Base-by-base conservation (phyloP, 192 early-diverging fungal species). In the Phycomyces blakesleeanus region DNA sequence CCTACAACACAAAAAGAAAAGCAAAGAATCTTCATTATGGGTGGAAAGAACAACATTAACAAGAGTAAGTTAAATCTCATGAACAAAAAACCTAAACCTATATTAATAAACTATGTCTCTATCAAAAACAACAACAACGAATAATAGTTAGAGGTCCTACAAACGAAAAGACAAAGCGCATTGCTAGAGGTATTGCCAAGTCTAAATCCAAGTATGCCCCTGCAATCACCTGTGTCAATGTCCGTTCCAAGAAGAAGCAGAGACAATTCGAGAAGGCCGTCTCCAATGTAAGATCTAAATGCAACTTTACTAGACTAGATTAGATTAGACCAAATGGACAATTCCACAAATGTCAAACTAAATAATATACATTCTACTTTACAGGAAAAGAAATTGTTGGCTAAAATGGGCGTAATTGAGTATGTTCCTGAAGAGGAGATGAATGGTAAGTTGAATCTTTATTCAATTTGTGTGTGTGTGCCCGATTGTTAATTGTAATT, bases 201-300 rank as follows among this genome's bases (percentile, higher is more conserved):
- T 51, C 62, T 34, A 39, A 51, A 20, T 51, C 52, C 0, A 27
- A 26, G 42, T 37, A 18, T 6, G 18, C 24, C 37, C 52, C 69
- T 47, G 20, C 49, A 15, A n/a, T 66, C 20, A 55, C 49, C 7
- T 59, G 27, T 29, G 34, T 42, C 11, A 74, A 68, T 49, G 47
- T 53, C 12, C 18, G 64, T 39, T 51, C 63, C 18, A 64, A 52
- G 40, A 74, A 72, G 67, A 74, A 74, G 72, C 62, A 66, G 39
- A 67, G 69, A 37, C 57, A 65, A 21, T 15, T 69, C 20, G 67
- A 63, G 22, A 64, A 57, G 38, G 66, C 67, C 26, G 15, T 74
- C 0, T 55, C 61, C 10, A 60, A 74, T 60, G 72, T 74, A 74
- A 69, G 66, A 40, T 34, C 7, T 2, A n/a, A n/a, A n/a, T n/a